These are phyloP conservation scores for Cajanus cajan DNA, from an alignment of 306 rosid species.

Conservation along the genomic window DNA sequence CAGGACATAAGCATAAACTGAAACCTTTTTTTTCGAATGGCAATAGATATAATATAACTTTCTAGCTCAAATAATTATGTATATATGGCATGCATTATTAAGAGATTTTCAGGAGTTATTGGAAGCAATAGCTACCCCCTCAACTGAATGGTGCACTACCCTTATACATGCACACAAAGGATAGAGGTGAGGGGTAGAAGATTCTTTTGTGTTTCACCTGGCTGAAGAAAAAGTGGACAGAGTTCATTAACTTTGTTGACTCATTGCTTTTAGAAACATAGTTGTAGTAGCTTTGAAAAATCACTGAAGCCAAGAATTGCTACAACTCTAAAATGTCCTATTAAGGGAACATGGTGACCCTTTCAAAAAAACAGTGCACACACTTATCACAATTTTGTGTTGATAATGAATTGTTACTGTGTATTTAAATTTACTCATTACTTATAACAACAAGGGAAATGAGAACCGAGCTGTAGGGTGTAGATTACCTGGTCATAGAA, in stretches of 20 bases:
- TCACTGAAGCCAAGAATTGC: neutral
- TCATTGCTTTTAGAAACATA: neutral
- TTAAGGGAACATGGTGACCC: neutral
- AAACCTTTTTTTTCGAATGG: neutral
- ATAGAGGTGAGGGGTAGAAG: neutral
- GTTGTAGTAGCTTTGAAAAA: neutral
- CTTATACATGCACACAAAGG: neutral
- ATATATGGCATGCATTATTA: neutral
- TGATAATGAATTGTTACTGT: neutral
- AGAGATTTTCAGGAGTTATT: constrained; percentile 5
- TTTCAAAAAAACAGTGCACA: neutral
- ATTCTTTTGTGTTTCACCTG: neutral
- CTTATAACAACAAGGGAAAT: neutral
- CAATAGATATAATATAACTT: neutral
- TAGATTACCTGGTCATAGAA: neutral
- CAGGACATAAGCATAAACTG: neutral
- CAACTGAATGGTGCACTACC: neutral
- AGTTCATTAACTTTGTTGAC: neutral
- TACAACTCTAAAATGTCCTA: neutral
- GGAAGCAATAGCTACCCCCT: neutral
- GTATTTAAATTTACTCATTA: neutral
- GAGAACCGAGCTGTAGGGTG: neutral
- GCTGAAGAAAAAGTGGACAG: constrained; percentile 4
- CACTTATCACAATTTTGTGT: neutral
- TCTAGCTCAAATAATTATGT: neutral